A percentile compares a stretch with the other conserved stretches of the same genome.
phyloP scores from a whole-genome alignment of 2,329 filamentous ascomycete species.

The Penicillium sp. region DNA sequence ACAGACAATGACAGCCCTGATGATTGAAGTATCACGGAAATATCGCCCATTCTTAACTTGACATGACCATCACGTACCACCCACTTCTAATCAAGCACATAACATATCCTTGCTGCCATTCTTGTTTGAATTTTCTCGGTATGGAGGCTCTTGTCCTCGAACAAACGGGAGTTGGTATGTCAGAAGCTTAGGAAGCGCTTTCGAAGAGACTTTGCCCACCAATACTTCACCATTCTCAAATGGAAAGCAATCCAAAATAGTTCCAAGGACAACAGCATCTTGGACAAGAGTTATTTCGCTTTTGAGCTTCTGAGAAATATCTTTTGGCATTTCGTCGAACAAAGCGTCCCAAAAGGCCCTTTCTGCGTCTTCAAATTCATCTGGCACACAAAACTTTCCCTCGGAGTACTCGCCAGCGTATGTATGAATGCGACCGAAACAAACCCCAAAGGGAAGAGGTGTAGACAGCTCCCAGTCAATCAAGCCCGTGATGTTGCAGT shows the following conservation, averaged over 20 bases:
- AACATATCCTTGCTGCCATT: too few relatives aligned
- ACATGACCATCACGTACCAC: too few relatives aligned
- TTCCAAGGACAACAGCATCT: conserved; percentile 22
- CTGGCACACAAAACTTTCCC: conserved; percentile 4
- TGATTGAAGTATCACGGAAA: too few relatives aligned
- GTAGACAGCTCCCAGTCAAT: conserved; percentile 18
- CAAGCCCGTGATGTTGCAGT: conserved; percentile 16
- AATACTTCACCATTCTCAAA: conserved; percentile 22
- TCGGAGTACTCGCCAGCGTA: conserved; percentile 6
- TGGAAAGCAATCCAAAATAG: conserved; percentile 24
- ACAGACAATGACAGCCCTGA: too few relatives aligned
- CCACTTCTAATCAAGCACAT: too few relatives aligned
- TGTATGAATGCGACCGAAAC: conserved; percentile 16
- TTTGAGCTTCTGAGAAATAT: conserved; percentile 23
- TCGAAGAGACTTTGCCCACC: conserved; percentile 1
- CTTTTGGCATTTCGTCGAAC: conserved; percentile 3
- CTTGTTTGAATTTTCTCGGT: too few relatives aligned
- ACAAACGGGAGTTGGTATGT: conserved; percentile 5
- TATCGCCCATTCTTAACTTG: too few relatives aligned
- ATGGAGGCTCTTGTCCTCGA: not conserved
- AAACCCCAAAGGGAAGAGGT: conserved; percentile 20
- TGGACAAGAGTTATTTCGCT: conserved; percentile 30
- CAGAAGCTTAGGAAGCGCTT: conserved; percentile 5
- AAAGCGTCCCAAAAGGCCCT: conserved; percentile 4
- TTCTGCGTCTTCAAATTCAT: conserved; percentile 8